Base-by-base conservation (phyloP, 257 asterid species). In the Orobanche coerulescens region DNA sequence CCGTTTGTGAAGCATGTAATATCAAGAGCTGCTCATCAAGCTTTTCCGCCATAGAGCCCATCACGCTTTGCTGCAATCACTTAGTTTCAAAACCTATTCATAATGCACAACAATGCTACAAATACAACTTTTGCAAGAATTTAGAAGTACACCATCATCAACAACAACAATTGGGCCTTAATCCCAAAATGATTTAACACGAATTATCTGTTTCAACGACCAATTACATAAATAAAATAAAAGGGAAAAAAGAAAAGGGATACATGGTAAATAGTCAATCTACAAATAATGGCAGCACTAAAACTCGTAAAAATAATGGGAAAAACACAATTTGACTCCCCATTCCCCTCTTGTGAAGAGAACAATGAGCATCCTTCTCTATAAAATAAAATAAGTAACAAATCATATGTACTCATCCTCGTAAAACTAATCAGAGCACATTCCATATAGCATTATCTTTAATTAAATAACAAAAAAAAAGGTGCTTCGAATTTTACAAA, bases 1-100 rank as follows among this genome's bases (percentile, higher is more conserved):
- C 98, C 1, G 96, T 91, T 67, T 91, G 84, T 0, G 98, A 85
- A 68, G 98, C 98, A 66, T 83, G 81, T 62, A 91, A 58, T 46
- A 91, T 78, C 40, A 85, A 66, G 60, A 91, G 62, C 79, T 75
- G 77, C 57, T 70, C 70, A 28, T 73, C 78, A 66, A 65, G 58
- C 65, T 71, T 65, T 47, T 69, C 80, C 53, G 75, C 86, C 79
- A 73, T 67, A 50, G 53, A 33, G 37, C 73, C 74, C 78, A 67
- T 69, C 69, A 40, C 39, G 51, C 23, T 70, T 61, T 42, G 26
- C 51, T 10, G 62, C 62, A 73, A 42, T 37, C 18, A 10, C n/a
- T 5, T 19, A 30, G 34, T 13, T 56, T 26, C 13, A 53, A n/a
- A 51, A 22, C n/a, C 23, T 14, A 5, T 16, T 10, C 51, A 15